Evolutionary conservation across 192 early-diverging fungal genomes (phyloP).

Genomic region (Coemansia sp.): DNA sequence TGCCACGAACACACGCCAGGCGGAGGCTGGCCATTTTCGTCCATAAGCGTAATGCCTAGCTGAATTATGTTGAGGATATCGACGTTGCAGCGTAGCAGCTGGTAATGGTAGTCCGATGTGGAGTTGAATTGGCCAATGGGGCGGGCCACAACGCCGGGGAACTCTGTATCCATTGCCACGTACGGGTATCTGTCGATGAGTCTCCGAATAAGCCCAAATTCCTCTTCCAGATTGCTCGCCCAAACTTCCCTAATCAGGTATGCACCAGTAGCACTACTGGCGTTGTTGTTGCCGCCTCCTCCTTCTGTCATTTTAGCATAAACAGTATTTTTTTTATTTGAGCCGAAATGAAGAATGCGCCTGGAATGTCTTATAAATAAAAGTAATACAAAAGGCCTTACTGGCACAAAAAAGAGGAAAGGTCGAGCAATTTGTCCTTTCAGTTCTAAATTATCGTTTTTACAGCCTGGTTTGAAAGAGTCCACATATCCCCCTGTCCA

Average conservation of each 20-base stretch:
- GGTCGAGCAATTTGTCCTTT: neutral
- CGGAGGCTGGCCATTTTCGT: constrained; percentile 81
- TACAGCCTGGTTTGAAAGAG: too few relatives aligned
- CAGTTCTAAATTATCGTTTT: too few relatives aligned
- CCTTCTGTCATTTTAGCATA: neutral
- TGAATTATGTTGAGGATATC: constrained; percentile 98
- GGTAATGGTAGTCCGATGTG: constrained; percentile 98
- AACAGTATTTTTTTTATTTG: neutral
- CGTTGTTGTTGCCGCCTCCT: neutral
- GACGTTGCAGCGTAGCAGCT: constrained; percentile 96
- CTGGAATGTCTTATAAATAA: neutral
- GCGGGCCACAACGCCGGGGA: constrained; percentile 96
- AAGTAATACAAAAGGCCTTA: neutral
- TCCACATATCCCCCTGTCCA: too few relatives aligned
- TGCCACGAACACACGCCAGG: constrained; percentile 88
- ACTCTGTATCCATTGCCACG: constrained; percentile 99
- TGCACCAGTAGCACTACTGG: constrained; percentile 7
- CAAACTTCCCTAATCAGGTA: constrained; percentile 79
- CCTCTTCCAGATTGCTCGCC: constrained; percentile 94
- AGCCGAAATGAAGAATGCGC: neutral
- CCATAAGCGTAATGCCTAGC: constrained; percentile 92
- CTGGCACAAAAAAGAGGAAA: neutral
- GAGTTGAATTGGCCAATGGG: constrained; percentile 97
- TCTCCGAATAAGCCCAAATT: constrained; percentile 83
- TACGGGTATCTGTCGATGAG: constrained; percentile 91